phyloP scores from a whole-genome alignment of 371 early-diverging fungal genomes.

The Zychaea mexicana region DNA sequence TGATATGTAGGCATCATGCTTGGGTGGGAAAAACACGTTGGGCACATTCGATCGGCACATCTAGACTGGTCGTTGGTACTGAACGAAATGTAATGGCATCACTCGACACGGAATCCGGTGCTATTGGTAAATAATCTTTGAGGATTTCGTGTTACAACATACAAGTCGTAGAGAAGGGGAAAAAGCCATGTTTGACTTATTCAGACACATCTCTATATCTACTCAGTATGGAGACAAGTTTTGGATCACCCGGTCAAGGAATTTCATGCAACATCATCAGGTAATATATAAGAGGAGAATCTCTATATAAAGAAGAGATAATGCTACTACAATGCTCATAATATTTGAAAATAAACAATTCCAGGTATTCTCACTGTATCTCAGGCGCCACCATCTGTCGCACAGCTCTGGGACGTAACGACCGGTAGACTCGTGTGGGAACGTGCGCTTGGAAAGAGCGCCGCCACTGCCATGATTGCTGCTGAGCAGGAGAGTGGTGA shows the following conservation, averaged over 20 bases:
- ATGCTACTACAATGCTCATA: too few relatives aligned
- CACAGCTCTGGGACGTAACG: background rate
- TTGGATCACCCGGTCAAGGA: conserved; percentile 2
- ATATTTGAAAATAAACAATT: too few relatives aligned
- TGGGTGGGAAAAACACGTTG: conserved; percentile 62
- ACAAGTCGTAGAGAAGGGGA: too few relatives aligned
- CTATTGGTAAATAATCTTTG: conserved; percentile 64
- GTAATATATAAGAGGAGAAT: too few relatives aligned
- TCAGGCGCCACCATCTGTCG: background rate
- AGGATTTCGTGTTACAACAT: conserved; percentile 50
- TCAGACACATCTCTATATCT: too few relatives aligned
- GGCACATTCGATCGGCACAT: conserved; percentile 24
- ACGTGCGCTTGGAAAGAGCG: background rate
- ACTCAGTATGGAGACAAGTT: conserved; percentile 11
- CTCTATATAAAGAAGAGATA: too few relatives aligned
- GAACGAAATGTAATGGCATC: conserved; percentile 66
- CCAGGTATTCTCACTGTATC: conserved; percentile 7
- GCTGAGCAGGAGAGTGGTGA: background rate
- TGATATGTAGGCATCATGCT: conserved; percentile 56
- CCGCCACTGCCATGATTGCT: background rate
- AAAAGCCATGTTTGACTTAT: too few relatives aligned
- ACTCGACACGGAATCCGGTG: conserved; percentile 55
- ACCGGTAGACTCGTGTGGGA: conserved; percentile 4
- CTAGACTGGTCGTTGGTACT: conserved; percentile 56
- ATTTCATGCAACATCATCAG: conserved; percentile 4